Base-by-base conservation (phyloP, 2,329 filamentous ascomycete genomes). In the Rhinocladiella similis region DNA sequence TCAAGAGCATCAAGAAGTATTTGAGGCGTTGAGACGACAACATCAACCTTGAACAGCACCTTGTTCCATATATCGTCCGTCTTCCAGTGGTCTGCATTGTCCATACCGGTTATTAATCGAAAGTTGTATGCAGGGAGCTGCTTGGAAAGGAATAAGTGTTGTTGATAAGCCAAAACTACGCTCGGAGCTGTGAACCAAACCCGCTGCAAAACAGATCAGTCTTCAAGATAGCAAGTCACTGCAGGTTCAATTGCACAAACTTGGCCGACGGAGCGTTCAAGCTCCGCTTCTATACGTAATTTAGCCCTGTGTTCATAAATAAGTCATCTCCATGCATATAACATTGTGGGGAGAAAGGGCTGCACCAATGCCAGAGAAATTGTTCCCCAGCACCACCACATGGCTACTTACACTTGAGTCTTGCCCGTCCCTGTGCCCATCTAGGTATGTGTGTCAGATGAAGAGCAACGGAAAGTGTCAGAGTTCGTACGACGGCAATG, bases 371-470 rank as follows among this genome's bases (percentile, higher is more conserved):
- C 22, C 22, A 25, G 22, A 25, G 7, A 25, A 7, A 7, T 25
- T 25, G 22, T 25, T 25, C 22, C 4, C 7, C 4, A 25, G 4
- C 7, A 33, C 29, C 10, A 33, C 29, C 29, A 10, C 6, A 12
- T 33, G 29, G 22, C n/a, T 47, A 13, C 54, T 72, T 80, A 90
- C 87, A 91, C 82, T 62, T 88, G 85, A 2, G 89, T 91, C 69
- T 92, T 92, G 1, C 89, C 89, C 61, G 83, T 90, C 1, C 89
- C 89, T 0, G 89, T 92, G 60, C 89, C 88, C 88, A 91, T 91
- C 87, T 88, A 59, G n/a, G n/a, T 18, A 18, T n/a, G 27, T 54
- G 12, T 9, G 25, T 62, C 14, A 72, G 53, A 9, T 33, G 33
- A 41, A 19, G 45, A 22, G 38, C 35, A 25, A 47, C 20, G 55